phyloP scores from a whole-genome alignment of 768 basidiomycete species.

The Leucocoprinus birnbaumii region DNA sequence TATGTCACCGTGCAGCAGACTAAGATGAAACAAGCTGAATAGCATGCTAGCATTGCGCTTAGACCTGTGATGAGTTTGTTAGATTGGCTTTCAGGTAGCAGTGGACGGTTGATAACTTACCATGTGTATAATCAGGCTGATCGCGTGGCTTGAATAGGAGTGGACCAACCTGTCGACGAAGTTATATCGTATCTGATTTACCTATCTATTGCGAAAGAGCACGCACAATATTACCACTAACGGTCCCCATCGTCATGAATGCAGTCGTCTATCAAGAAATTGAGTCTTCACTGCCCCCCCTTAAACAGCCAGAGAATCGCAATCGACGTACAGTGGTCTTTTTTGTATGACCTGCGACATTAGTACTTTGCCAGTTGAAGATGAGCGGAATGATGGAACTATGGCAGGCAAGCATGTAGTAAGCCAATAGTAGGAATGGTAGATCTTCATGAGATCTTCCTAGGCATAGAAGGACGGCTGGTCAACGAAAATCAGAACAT shows the following conservation, averaged over 20 bases:
- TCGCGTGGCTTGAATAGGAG: conserved; percentile 20
- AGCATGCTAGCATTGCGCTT: conserved; percentile 15
- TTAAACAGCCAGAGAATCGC: background rate
- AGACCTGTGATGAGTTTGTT: background rate
- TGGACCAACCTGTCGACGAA: conserved; percentile 19
- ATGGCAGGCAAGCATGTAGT: conserved; percentile 25
- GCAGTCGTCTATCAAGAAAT: conserved; percentile 20
- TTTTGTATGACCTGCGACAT: conserved; percentile 32
- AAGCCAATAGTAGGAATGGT: conserved; percentile 25
- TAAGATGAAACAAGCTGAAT: conserved; percentile 17
- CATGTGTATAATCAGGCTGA: conserved; percentile 18
- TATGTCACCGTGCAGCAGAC: conserved; percentile 17
- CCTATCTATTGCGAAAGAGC: background rate
- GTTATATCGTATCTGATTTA: background rate
- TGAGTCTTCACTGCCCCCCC: background rate
- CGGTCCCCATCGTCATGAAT: conserved; percentile 21
- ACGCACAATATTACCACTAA: conserved; percentile 24
- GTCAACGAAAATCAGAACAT: background rate
- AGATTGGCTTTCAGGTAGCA: background rate
- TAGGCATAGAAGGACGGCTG: conserved; percentile 24
- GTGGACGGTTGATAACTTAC: background rate
- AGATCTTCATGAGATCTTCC: conserved; percentile 23
- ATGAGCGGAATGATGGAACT: conserved; percentile 22
- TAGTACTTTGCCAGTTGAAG: conserved; percentile 31
- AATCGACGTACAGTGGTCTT: conserved; percentile 20